Evolutionary conservation across 495 filamentous ascomycete species (phyloP), one percentile per base, ranked within the genome.

Genomic region (Aspergillus bridgeri): DNA sequence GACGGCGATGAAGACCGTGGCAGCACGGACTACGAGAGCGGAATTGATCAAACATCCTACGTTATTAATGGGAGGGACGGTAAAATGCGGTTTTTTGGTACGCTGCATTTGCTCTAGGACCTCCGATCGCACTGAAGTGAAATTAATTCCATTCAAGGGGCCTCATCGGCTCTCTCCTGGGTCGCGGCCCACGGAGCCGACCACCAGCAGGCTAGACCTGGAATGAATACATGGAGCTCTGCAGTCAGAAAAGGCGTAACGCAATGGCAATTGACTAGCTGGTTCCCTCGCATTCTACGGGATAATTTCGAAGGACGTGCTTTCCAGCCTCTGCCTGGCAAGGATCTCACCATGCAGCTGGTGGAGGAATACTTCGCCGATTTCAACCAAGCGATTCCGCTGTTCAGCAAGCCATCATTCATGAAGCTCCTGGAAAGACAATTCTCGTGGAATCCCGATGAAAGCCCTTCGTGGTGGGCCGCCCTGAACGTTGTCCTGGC

Each of bases 391-490:
- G 46, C 48, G 1, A 42, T 62, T 9, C 63, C 63, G 0, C 44
- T 65, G 0, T 57, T 62, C 15, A 42, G 54, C 2, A 24, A 58
- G 6, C 45, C 21, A 42, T 43, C 43, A 3, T 56, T 65, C 15
- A 51, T 53, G 20, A 24, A 33, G 21, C 44, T 59, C 7, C 25
- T 60, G 11, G 54, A 65, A 4, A 61, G 52, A 47, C 60, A 64
- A 24, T 64, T 58, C 29, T 60, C 59, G 1, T 64, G 61, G 63
- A 62, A 66, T 44, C 56, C 59, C 0, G 57, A 60, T 43, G 63
- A 65, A 21, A 61, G 56, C 49, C 56, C 63, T 3, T 65, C 65
- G 1, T 65, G 53, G 58, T 68, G 65, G 63, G 60, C 48, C 20
- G 46, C 59, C 5, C 38, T 65, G 9, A 65, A 65, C 21, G 44